These are phyloP conservation scores for Debaryomycetaceae sp. DNA, from an alignment of 1,139 yeast genomes.

Conservation along the genomic window DNA sequence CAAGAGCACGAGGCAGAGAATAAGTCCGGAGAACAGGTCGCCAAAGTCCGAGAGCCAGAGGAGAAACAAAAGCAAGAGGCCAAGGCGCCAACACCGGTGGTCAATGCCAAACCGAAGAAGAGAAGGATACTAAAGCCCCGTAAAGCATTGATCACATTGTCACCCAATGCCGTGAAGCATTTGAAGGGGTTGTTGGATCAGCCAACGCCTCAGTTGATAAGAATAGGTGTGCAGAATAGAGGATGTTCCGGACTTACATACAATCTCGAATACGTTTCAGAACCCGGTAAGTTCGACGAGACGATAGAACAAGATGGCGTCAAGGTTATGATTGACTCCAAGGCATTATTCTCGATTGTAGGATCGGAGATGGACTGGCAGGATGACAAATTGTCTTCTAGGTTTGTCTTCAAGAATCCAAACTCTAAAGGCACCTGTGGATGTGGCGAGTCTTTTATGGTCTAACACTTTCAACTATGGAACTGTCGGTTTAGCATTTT, in stretches of 20 bases:
- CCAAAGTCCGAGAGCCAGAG: constrained; percentile 1
- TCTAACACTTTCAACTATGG: constrained; percentile 29
- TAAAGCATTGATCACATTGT: constrained; percentile 80
- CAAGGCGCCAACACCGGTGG: constrained; percentile 2
- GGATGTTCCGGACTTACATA: constrained; percentile 96
- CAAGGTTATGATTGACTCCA: constrained; percentile 87
- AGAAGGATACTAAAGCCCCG: constrained; percentile 73
- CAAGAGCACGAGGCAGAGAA: not conserved
- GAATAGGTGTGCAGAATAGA: constrained; percentile 92
- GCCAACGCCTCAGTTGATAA: constrained; percentile 83
- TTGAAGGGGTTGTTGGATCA: constrained; percentile 62
- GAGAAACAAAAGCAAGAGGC: constrained; percentile 2
- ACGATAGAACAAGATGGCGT: constrained; percentile 90
- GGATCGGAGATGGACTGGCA: constrained; percentile 99
- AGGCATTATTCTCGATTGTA: constrained; percentile 90
- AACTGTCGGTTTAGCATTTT: not conserved
- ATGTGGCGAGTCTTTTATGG: constrained; percentile 98
- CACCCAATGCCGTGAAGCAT: constrained; percentile 72
- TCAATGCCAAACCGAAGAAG: constrained; percentile 32
- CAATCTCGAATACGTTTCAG: constrained; percentile 81
- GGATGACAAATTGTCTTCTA: constrained; percentile 83
- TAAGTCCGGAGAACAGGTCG: not conserved
- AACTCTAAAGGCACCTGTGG: constrained; percentile 98
- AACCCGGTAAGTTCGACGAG: constrained; percentile 93
- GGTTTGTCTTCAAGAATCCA: constrained; percentile 91